Base-by-base conservation (phyloP, 1,284 basidiomycete genomes). In the Ganoderma lingzhi region DNA sequence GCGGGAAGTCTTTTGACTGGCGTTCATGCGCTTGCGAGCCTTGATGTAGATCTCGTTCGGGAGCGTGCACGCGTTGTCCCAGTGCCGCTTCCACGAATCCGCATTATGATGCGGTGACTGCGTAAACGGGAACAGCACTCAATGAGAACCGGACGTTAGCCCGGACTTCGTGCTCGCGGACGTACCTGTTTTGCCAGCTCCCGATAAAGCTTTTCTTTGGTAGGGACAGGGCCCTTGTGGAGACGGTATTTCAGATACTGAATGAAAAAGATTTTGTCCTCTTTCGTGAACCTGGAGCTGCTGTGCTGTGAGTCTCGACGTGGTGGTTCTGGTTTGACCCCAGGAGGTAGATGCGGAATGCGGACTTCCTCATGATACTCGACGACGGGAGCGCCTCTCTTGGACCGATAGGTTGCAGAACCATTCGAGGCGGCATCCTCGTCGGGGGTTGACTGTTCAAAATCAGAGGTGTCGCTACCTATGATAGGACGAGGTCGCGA, bases 81-180 rank as follows among this genome's bases (percentile, higher is more conserved):
- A 72, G 39, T 72, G 71, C n/a, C 66, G 42, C 60, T 66, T 70
- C 71, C 71, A 72, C 60, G 71, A 62, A 10, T 62, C 66, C 9
- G 59, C 66, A 62, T 37, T 51, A 48, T 66, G 69, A 5, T 51
- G 68, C 1, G 66, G 66, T 1, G 44, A 14, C 62, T 56, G 42
- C 32, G 14, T 19, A 23, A 37, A n/a, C 2, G 56, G 19, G 17
- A 19, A 9, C 19, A 14, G 35, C 19, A 32, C 28, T 56, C 23
- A 28, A 14, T 32, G 30, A 32, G 14, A 55, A 32, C 4, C 2
- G 53, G 30, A 32, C 14, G 6, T 10, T 28, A 56, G 15, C 6
- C 6, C 32, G 37, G 6, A 9, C 37, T 55, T 32, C 30, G 32
- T 12, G 5, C 55, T 19, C 35, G 6, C 6, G 14, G 15, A 39